phyloP scores from a whole-genome alignment of 768 basidiomycete species.

The Suillus discolor region DNA sequence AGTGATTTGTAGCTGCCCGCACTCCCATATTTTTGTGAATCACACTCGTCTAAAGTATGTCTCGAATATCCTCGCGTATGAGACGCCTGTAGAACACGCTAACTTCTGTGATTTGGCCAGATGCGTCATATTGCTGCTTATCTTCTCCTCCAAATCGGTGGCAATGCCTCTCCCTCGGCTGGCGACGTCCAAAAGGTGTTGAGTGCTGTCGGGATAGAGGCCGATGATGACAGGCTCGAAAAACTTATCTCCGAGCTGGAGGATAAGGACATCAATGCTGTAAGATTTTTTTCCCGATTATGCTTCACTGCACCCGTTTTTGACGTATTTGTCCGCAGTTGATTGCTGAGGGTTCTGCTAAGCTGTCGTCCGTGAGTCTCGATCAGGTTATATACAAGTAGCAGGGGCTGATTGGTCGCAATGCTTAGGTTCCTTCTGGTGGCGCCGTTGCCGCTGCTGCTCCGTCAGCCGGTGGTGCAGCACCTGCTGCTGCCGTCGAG shows the following conservation, averaged over 20 bases:
- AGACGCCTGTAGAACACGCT: constrained; percentile 1
- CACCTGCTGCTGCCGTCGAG: constrained; percentile 57
- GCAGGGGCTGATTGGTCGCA: constrained; percentile 2
- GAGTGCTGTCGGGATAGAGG: constrained; percentile 82
- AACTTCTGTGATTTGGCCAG: constrained; percentile 35
- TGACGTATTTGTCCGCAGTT: constrained; percentile 46
- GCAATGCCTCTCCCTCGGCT: constrained; percentile 85
- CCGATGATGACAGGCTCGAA: constrained; percentile 77
- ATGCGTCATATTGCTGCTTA: constrained; percentile 96
- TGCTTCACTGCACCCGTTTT: neutral
- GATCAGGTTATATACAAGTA: neutral
- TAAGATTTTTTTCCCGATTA: constrained; percentile 33
- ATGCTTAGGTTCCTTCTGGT: constrained; percentile 83
- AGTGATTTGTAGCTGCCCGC: constrained; percentile 95
- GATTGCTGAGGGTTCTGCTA: constrained; percentile 90
- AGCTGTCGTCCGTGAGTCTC: constrained; percentile 86
- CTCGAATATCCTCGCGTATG: neutral
- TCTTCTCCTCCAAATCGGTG: constrained; percentile 94
- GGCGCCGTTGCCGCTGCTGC: constrained; percentile 67
- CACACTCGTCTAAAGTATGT: constrained; percentile 47
- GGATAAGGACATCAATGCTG: constrained; percentile 86
- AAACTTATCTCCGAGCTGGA: constrained; percentile 88
- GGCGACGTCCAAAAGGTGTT: constrained; percentile 89
- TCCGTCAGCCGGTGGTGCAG: constrained; percentile 49
- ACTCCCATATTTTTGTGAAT: constrained; percentile 25